A percentile compares a stretch with the other conserved stretches of the same genome.
Conservation (phyloP, 495 filamentous ascomycete species). For the Copromyces sp. region DNA sequence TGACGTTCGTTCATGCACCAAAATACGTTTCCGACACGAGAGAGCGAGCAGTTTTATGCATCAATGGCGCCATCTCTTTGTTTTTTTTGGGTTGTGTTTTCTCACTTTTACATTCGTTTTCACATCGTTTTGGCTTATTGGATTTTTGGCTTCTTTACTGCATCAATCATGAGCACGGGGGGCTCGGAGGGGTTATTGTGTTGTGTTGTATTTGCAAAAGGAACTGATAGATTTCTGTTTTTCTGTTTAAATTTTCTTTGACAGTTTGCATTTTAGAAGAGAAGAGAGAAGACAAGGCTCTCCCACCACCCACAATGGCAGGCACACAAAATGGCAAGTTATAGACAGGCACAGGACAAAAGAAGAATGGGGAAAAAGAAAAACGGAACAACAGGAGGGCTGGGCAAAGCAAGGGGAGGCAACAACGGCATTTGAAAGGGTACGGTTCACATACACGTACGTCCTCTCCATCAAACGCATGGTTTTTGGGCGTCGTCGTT, state of each 20-base stretch:
- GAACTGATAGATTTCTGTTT: slow-evolving; percentile 1
- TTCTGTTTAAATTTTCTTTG: slow-evolving; percentile 2
- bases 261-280: slow-evolving; percentile 2
- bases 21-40: slow-evolving; percentile 10
- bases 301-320: neutral
- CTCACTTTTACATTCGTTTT: slow-evolving; percentile 9
- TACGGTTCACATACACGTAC: neutral
- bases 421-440: neutral
- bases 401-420: neutral
- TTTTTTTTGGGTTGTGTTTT: slow-evolving; percentile 10
- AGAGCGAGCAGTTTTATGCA: slow-evolving; percentile 11
- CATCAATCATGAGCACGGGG: neutral
- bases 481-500: neutral
- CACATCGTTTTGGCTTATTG: neutral
- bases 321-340: neutral
- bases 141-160: neutral
- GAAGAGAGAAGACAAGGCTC: neutral
- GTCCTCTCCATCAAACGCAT: neutral
- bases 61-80: slow-evolving; percentile 20
- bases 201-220: slow-evolving; percentile 7
- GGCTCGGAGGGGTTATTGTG: slow-evolving; percentile 5
- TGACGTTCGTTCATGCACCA: neutral
- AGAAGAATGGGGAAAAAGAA: neutral
- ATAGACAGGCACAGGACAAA: neutral
- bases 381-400: neutral